Conservation (phyloP, 495 filamentous ascomycete species). For the Tuber indicum region DNA sequence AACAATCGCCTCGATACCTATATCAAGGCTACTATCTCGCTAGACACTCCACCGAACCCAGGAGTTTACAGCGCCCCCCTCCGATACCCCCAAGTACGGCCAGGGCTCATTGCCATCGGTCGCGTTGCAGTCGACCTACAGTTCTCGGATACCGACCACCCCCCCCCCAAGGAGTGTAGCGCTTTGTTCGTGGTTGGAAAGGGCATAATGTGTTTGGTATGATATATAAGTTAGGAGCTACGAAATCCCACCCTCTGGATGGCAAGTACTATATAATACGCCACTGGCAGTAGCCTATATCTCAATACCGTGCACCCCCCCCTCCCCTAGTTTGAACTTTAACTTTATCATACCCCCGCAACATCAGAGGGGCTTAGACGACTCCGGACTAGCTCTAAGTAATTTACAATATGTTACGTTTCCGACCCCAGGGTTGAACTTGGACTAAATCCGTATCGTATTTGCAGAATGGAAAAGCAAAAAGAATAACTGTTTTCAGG, state of each 20-base stretch:
- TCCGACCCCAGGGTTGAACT: too few species aligned
- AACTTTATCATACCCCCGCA: background rate
- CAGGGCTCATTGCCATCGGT: background rate
- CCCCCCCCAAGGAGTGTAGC: background rate
- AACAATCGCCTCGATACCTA: background rate
- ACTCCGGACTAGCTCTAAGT: too few species aligned
- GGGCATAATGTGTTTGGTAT: background rate
- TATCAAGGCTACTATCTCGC: background rate
- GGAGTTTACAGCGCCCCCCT: background rate
- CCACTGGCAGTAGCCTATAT: background rate
- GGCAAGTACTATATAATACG: background rate
- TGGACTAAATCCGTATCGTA: too few species aligned
- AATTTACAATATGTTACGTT: too few species aligned
- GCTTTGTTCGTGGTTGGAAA: background rate
- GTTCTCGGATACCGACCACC: too few species aligned
- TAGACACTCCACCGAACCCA: background rate
- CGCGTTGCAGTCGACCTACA: background rate
- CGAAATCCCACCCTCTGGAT: background rate
- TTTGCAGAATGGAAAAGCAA: too few species aligned
- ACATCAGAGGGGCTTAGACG: background rate
- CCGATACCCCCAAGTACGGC: background rate
- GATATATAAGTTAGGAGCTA: too few species aligned
- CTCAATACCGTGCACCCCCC: background rate
- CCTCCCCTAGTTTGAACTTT: background rate
- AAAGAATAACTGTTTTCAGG: too few species aligned